Evolutionary conservation across 768 basidiomycete species (phyloP).

Genomic region (Dentipellis fragilis): DNA sequence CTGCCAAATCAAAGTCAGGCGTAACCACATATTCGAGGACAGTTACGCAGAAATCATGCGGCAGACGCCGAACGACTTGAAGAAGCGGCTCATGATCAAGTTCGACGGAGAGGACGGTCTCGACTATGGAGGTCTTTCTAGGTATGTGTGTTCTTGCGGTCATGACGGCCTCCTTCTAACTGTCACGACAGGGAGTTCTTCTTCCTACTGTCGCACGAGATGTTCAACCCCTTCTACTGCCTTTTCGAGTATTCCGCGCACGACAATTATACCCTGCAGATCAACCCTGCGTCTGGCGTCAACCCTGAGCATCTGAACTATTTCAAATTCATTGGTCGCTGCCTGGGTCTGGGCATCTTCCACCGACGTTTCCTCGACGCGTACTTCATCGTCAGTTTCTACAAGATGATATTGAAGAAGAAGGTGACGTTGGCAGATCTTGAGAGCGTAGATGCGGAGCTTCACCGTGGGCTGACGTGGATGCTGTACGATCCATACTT

Average conservation of each 20-base stretch:
- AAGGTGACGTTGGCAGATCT: conserved; percentile 90
- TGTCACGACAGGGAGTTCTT: conserved; percentile 80
- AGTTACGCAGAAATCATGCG: conserved; percentile 99
- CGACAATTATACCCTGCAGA: conserved; percentile 99
- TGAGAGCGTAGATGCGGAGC: conserved; percentile 92
- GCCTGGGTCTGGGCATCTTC: conserved; percentile 94
- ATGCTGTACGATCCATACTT: conserved; percentile 65
- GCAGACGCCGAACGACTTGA: conserved; percentile 95
- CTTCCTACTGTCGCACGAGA: conserved; percentile 98
- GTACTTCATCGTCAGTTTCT: conserved; percentile 99
- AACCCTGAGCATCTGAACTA: conserved; percentile 99
- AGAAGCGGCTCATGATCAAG: conserved; percentile 99
- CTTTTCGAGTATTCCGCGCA: conserved; percentile 99
- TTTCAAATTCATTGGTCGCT: conserved; percentile 99
- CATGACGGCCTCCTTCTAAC: not conserved
- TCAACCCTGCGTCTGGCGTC: conserved; percentile 95
- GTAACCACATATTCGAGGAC: conserved; percentile 98
- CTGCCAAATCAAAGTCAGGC: conserved; percentile 96
- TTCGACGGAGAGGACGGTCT: conserved; percentile 98
- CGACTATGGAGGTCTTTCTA: conserved; percentile 96
- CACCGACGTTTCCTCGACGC: conserved; percentile 98
- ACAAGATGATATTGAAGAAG: conserved; percentile 99
- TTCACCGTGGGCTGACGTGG: conserved; percentile 94
- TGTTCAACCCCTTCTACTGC: conserved; percentile 99
- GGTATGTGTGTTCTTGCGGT: conserved; percentile 37